These are phyloP conservation scores for Puccinellia tenuiflora DNA, from an alignment of 176 grass and related monocot species.

Conservation along the genomic window DNA sequence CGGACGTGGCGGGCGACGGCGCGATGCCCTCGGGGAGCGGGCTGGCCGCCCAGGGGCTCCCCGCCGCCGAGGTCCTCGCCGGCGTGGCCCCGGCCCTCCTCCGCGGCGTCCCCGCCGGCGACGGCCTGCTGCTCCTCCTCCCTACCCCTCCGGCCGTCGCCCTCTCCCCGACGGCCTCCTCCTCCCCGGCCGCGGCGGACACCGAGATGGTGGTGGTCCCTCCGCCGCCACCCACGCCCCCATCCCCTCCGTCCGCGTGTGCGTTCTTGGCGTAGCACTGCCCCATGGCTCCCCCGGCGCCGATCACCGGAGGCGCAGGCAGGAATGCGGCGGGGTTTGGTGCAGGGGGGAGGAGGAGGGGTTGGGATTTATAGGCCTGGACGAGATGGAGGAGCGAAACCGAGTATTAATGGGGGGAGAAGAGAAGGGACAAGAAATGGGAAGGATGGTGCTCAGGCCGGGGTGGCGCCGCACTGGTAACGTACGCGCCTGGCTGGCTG, in stretches of 20 bases:
- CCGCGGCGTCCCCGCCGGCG: constrained; percentile 33
- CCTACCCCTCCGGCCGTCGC: neutral
- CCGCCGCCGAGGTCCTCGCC: constrained; percentile 36
- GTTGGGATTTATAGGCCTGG: constrained; percentile 36
- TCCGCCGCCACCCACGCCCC: neutral
- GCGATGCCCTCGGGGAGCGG: constrained; percentile 76
- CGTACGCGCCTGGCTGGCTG: constrained; percentile 15
- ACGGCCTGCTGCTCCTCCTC: constrained; percentile 35
- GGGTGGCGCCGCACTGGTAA: neutral
- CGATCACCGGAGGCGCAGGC: constrained; percentile 29
- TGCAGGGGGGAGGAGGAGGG: neutral
- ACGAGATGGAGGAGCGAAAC: neutral
- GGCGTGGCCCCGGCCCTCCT: constrained; percentile 42
- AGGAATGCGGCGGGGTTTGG: constrained; percentile 37
- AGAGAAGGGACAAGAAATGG: neutral
- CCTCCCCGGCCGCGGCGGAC: constrained; percentile 24
- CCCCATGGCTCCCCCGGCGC: constrained; percentile 47
- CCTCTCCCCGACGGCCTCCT: neutral
- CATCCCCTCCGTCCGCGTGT: constrained; percentile 30
- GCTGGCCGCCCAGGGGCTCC: constrained; percentile 69
- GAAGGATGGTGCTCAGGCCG: neutral
- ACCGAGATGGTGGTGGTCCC: constrained; percentile 33
- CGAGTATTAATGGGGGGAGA: constrained; percentile 8
- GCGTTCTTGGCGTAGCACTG: constrained; percentile 90
- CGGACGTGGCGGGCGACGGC: constrained; percentile 63